Percentiles rank a stretch among this genome's conserved stretches.
Conservation (phyloP, 1,284 basidiomycete species). For the Xerocomus nothofagi region DNA sequence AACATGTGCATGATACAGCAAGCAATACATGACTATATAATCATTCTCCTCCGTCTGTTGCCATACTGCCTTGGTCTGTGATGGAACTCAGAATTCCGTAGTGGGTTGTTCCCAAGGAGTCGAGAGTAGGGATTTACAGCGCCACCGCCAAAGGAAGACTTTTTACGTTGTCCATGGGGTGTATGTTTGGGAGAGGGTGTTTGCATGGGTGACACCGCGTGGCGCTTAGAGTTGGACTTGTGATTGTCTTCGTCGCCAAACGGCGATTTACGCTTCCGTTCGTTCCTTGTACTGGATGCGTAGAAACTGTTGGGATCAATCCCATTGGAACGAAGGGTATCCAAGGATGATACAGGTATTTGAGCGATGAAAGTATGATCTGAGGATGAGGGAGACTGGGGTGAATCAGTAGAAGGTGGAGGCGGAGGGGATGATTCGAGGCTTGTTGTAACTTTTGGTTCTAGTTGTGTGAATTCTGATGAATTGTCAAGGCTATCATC, state of each 20-base stretch:
- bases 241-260: constrained; percentile 31
- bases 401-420: constrained; percentile 31
- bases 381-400: constrained; percentile 24
- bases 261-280: constrained; percentile 45
- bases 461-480: constrained; percentile 24
- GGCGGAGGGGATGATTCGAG: constrained; percentile 26
- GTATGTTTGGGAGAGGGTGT: constrained; percentile 26
- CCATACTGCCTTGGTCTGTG: constrained; percentile 31
- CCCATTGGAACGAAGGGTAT: constrained; percentile 26
- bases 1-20: constrained; percentile 13
- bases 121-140: constrained; percentile 38
- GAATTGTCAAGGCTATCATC: constrained; percentile 43
- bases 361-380: constrained; percentile 20
- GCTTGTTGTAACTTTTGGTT: constrained; percentile 29
- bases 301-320: constrained; percentile 52
- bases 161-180: constrained; percentile 26
- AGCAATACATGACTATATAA: constrained; percentile 26
- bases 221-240: constrained; percentile 22
- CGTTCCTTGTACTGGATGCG: constrained; percentile 29
- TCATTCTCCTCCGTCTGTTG: constrained; percentile 31
- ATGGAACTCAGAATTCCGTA: constrained; percentile 30
- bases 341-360: constrained; percentile 24
- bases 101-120: constrained; percentile 37
- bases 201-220: constrained; percentile 32
- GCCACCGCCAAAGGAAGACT: constrained; percentile 35